phyloP scores from a whole-genome alignment of 1,284 basidiomycete species.

The Pyrrhoderma noxium region DNA sequence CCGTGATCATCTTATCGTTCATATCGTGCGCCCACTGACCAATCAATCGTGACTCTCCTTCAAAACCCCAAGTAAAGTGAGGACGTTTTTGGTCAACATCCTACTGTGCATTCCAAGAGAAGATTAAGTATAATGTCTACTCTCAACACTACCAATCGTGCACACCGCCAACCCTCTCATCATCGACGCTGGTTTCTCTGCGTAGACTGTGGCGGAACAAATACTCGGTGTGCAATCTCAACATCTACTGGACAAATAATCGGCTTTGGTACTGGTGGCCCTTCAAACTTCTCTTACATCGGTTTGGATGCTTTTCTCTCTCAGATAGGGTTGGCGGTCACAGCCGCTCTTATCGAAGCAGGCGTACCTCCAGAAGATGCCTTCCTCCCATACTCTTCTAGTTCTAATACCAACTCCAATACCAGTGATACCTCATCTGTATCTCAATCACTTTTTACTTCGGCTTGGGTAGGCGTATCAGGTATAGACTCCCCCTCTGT shows the following conservation, averaged over 20 bases:
- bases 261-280: conserved; percentile 39
- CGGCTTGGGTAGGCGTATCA: conserved; percentile 72
- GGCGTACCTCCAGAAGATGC: neutral
- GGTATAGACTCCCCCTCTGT: conserved; percentile 66
- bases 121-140: no score
- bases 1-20: no score
- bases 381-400: no score
- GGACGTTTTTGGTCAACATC: no score
- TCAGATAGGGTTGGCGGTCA: conserved; percentile 43
- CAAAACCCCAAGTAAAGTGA: no score
- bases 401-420: neutral
- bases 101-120: no score
- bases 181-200: conserved; percentile 46
- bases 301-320: conserved; percentile 40
- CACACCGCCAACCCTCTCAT: no score
- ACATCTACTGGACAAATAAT: conserved; percentile 49
- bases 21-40: no score
- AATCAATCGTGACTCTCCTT: no score
- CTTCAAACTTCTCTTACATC: conserved; percentile 63
- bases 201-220: conserved; percentile 77
- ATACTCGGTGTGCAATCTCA: conserved; percentile 65
- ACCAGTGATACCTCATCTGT: neutral
- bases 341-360: conserved; percentile 34
- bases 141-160: no score
- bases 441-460: conserved; percentile 38